These are phyloP conservation scores for Pseudoperonospora humuli DNA, from an alignment of 352 stramenopile species.

Conservation along the genomic window DNA sequence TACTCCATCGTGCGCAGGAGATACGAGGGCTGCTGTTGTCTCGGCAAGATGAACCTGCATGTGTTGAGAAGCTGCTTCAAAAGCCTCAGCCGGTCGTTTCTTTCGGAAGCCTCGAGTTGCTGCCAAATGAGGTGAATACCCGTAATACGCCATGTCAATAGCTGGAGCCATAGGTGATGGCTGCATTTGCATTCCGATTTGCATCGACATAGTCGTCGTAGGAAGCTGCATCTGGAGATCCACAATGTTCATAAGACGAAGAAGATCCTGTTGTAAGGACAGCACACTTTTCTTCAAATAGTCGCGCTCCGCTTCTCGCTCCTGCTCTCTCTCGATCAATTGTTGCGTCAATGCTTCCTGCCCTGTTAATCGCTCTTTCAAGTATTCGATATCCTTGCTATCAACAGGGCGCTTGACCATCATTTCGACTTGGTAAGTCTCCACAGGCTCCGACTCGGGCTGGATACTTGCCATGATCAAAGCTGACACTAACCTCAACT, in stretches of 20 bases:
- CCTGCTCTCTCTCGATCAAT: slow-evolving; percentile 27
- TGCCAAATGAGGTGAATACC: background rate
- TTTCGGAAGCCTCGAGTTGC: background rate
- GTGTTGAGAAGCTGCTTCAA: too few relatives aligned
- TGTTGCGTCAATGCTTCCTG: slow-evolving; percentile 27
- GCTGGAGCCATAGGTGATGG: slow-evolving; percentile 17
- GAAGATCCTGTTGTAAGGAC: slow-evolving; percentile 61
- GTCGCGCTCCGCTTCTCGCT: slow-evolving; percentile 32
- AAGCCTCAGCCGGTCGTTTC: too few relatives aligned
- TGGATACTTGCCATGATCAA: too few relatives aligned
- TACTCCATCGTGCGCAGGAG: too few relatives aligned
- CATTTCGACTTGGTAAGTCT: too few relatives aligned
- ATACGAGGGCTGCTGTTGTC: too few relatives aligned
- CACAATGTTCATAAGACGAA: slow-evolving; percentile 69
- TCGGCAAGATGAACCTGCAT: too few relatives aligned
- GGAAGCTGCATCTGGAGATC: slow-evolving; percentile 75
- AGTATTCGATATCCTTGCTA: too few relatives aligned
- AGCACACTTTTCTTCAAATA: slow-evolving; percentile 56
- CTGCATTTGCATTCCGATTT: slow-evolving; percentile 16
- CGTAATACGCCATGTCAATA: background rate
- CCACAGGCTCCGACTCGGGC: too few relatives aligned
- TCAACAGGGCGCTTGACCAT: too few relatives aligned
- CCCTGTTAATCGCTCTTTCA: slow-evolving; percentile 20
- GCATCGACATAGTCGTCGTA: slow-evolving; percentile 14
- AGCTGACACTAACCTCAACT: too few relatives aligned